Evolutionary conservation across 2,329 filamentous ascomycete genomes (phyloP).

Genomic region (Dactylella cylindrospora): DNA sequence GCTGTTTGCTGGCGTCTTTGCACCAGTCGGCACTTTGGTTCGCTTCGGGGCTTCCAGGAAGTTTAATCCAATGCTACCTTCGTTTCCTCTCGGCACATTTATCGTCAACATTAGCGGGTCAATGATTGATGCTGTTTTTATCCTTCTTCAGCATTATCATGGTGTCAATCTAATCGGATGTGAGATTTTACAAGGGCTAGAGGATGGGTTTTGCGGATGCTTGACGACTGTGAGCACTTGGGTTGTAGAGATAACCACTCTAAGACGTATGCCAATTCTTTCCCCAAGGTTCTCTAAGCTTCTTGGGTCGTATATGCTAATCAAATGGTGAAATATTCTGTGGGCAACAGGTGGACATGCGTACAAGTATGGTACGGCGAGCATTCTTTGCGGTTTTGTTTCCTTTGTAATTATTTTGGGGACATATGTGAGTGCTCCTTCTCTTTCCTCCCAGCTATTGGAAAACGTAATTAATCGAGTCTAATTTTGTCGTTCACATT

Average conservation of each 20-base stretch:
- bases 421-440: conserved; percentile 44
- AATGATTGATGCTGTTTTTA: conserved; percentile 68
- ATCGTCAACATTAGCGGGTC: conserved; percentile 77
- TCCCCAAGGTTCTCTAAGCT: conserved; percentile 4
- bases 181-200: conserved; percentile 66
- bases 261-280: conserved; percentile 52
- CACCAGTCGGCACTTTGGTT: conserved; percentile 73
- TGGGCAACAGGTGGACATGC: conserved; percentile 39
- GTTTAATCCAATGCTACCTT: conserved; percentile 67
- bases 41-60: conserved; percentile 71
- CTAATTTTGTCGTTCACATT: no score
- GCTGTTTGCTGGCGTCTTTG: conserved; percentile 77
- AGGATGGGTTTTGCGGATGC: conserved; percentile 69
- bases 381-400: conserved; percentile 45
- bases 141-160: conserved; percentile 52
- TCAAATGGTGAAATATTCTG: no score
- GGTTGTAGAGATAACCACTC: conserved; percentile 62
- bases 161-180: conserved; percentile 63
- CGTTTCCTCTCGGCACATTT: conserved; percentile 86
- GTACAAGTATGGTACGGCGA: conserved; percentile 48
- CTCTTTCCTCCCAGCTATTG: background rate
- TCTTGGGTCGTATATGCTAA: no score
- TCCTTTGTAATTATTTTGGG: conserved; percentile 47
- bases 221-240: conserved; percentile 69
- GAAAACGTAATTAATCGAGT: no score